Evolutionary conservation across 1,139 yeast genomes (phyloP), one percentile per base, ranked within the genome.

Genomic region (Magnusiomyces tetraspermus): DNA sequence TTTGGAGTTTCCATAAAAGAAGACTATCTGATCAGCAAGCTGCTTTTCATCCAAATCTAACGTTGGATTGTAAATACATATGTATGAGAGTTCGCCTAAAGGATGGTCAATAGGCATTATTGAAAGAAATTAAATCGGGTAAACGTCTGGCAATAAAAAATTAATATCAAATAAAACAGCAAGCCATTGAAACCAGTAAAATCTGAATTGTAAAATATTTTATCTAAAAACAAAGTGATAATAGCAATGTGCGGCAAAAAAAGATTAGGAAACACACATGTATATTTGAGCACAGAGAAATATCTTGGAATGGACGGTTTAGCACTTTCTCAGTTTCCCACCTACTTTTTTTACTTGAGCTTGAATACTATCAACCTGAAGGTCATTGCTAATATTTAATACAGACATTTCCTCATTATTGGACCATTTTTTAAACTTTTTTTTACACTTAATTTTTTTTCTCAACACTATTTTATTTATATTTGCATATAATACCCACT

Each of bases 61-160:
- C 21, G 58, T 61, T n/a, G 68, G 68, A 54, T 64, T 63, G 55
- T 64, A 65, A 36, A 65, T 62, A 53, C 67, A 63, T 41, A 65
- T 54, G 50, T 63, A 65, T 19, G 56, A 56, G 22, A 62, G 55
- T 43, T 53, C 48, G 28, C 55, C 55, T 30, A 44, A 43, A 15
- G 51, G 46, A 26, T 50, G 52, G 15, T 52, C 52, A 23, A 47
- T 47, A n/a, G 47, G 28, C 51, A 52, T 52, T 22, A 26, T 47
- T 31, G 23, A n/a, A n/a, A n/a, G n/a, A n/a, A n/a, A n/a, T n/a
- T n/a, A n/a, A n/a, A n/a, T n/a, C n/a, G n/a, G n/a, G n/a, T n/a
- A n/a, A n/a, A n/a, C n/a, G n/a, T n/a, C n/a, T n/a, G n/a, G n/a
- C n/a, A n/a, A n/a, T n/a, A n/a, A n/a, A n/a, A n/a, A n/a, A n/a